A percentile compares a stretch with the other conserved stretches of the same genome.
Evolutionary conservation across 2,329 filamentous ascomycete species (phyloP).

Genomic region (Hawksworthiomyces lignivorus): DNA sequence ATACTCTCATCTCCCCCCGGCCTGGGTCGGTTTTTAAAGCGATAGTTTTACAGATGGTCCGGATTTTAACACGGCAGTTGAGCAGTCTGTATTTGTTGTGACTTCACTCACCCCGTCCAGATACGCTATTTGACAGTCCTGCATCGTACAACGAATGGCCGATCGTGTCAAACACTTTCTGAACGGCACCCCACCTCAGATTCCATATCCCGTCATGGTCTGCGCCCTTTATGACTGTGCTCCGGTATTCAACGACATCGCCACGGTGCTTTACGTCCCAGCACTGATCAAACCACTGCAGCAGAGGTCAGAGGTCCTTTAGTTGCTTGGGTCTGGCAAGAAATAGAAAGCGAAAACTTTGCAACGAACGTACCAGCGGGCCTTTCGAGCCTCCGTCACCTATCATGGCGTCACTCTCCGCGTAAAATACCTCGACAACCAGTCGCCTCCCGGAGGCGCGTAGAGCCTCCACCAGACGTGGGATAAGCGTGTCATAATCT

Average conservation of each 20-base stretch:
- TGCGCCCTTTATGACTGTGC: slow-evolving; percentile 16
- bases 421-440: slow-evolving; percentile 20
- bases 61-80: too few species aligned
- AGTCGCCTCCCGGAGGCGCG: slow-evolving; percentile 13
- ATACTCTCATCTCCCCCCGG: too few species aligned
- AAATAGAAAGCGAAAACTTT: neutral
- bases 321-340: too few species aligned
- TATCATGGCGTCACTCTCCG: slow-evolving; percentile 22
- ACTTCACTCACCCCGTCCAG: too few species aligned
- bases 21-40: too few species aligned
- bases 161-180: slow-evolving; percentile 18
- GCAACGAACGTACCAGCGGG: neutral
- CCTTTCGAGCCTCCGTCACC: slow-evolving; percentile 19
- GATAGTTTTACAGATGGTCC: too few species aligned
- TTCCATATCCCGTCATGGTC: slow-evolving; percentile 23
- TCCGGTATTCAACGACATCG: slow-evolving; percentile 17
- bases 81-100: too few species aligned
- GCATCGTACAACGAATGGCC: too few species aligned
- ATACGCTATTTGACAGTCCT: too few species aligned
- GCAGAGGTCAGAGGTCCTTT: neutral
- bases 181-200: slow-evolving; percentile 13
- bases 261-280: slow-evolving; percentile 14
- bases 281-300: slow-evolving; percentile 22
- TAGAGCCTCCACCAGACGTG: slow-evolving; percentile 17
- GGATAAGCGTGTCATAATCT: slow-evolving; percentile 22